phyloP scores from a whole-genome alignment of 768 basidiomycete species.

The Termitomyces sp. region DNA sequence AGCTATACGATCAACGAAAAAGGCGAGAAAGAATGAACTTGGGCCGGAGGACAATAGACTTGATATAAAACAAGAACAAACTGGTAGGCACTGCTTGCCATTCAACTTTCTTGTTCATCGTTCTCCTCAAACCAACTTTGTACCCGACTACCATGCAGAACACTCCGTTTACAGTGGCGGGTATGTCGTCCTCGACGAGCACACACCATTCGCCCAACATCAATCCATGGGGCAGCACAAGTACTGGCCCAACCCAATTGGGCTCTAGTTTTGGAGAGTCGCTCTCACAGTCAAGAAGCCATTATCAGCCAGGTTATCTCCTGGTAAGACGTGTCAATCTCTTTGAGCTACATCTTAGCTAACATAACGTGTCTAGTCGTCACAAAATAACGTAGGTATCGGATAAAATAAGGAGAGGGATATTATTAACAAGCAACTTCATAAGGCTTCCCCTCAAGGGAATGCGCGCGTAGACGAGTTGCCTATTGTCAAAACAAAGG shows the following conservation, averaged over 20 bases:
- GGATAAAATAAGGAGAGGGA: not conserved
- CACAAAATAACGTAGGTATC: constrained; percentile 50
- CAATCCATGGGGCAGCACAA: constrained; percentile 47
- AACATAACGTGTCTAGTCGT: constrained; percentile 20
- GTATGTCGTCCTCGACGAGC: constrained; percentile 48
- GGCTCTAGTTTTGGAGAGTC: constrained; percentile 57
- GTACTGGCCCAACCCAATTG: constrained; percentile 30
- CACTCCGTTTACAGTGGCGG: constrained; percentile 51
- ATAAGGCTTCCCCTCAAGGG: constrained; percentile 42
- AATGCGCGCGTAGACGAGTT: constrained; percentile 66
- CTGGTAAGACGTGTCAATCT: constrained; percentile 43
- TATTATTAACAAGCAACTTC: not conserved
- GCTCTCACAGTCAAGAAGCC: constrained; percentile 65
- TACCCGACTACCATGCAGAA: constrained; percentile 26
- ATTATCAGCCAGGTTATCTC: constrained; percentile 78
- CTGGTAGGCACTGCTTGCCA: not conserved
- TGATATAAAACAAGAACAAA: not conserved
- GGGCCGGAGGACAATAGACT: not conserved
- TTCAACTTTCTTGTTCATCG: not conserved
- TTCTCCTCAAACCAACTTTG: not conserved
- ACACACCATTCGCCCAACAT: constrained; percentile 39
- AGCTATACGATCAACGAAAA: not conserved
- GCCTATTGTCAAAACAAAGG: constrained; percentile 74
- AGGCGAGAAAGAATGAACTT: not conserved
- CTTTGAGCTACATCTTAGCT: not conserved